Evolutionary conservation across 179 eudicot species (phyloP), one percentile per base, ranked within the genome.

Genomic region (Silene coronaria): DNA sequence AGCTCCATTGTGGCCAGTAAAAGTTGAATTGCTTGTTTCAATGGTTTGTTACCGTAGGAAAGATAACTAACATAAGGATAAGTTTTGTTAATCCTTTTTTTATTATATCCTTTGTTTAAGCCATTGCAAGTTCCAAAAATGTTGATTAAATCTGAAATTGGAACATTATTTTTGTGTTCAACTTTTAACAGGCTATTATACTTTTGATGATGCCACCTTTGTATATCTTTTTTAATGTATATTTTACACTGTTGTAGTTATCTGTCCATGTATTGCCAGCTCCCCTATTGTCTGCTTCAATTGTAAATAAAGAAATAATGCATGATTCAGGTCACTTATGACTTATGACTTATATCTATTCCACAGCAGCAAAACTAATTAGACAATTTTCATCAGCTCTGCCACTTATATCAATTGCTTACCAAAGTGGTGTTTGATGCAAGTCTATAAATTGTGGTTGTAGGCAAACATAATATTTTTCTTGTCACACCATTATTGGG

Each of bases 401-500:
- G n/a, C 42, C 77, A 28, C 65, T 42, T 11, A 51, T 11, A 51
- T 65, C 58, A 65, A 32, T 62, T 57, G 75, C 68, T 28, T 16
- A 12, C 68, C 59, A 66, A 46, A 19, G 16, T 32, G 63, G 36
- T 71, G 7, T 38, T 61, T 70, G 57, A 76, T 74, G 17, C 63
- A 48, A 60, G 45, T 24, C 63, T 80, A 67, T n/a, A 32, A 64
- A 30, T 12, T 46, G 34, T 55, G 61, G 48, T 70, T 58, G 83
- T 72, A 93, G 98, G 97, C 57, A 66, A 69, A 62, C 72, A 76
- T 28, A 81, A 84, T 80, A 81, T 85, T 48, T 86, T 80, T 74
- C 88, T 90, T 69, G 86, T 88, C 61, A 85, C 82, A 3, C 95
- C 93, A 38, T 77, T 93, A 72, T 75, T 93, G 77, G 98, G 96